Conservation (phyloP, 23 red algal species). For the Chondrus crispus region DNA sequence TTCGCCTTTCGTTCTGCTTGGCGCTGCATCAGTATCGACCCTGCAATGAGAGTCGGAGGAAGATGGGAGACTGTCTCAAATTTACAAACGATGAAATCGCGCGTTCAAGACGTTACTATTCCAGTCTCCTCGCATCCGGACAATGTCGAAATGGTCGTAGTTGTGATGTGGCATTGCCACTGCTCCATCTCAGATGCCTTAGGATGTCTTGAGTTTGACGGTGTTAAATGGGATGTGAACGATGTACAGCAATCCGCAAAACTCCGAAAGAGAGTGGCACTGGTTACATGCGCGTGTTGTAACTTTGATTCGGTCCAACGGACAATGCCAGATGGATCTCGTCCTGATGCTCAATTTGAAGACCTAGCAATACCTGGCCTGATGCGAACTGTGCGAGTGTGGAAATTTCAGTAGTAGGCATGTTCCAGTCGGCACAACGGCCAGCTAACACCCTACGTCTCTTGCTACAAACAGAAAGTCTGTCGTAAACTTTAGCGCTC, state of each 20-base stretch:
- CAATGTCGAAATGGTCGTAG: constrained; percentile 13
- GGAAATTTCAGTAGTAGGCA: constrained; percentile 52
- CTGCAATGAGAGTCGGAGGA: constrained; percentile 6
- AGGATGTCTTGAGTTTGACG: constrained; percentile 52
- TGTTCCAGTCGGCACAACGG: too few species aligned
- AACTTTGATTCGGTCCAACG: constrained; percentile 62
- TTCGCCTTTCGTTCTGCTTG: constrained; percentile 68
- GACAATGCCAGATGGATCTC: constrained; percentile 28
- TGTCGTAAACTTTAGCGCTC: too few species aligned
- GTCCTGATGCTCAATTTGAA: constrained; percentile 66
- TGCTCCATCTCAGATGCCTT: constrained; percentile 38
- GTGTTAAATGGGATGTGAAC: constrained; percentile 1
- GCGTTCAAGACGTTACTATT: constrained; percentile 57
- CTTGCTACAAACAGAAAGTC: too few species aligned
- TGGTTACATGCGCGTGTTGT: constrained; percentile 68
- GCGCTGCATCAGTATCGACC: constrained; percentile 55
- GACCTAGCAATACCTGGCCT: constrained; percentile 45
- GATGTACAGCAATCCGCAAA: background rate
- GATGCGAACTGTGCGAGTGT: constrained; percentile 60
- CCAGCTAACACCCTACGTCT: too few species aligned
- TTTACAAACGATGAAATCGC: background rate
- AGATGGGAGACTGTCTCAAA: constrained; percentile 8
- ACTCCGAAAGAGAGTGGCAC: constrained; percentile 15
- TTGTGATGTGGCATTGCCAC: constrained; percentile 76
- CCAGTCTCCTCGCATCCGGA: too few species aligned